phyloP scores from a whole-genome alignment of 768 basidiomycete genomes.

The Auricularia sp. region DNA sequence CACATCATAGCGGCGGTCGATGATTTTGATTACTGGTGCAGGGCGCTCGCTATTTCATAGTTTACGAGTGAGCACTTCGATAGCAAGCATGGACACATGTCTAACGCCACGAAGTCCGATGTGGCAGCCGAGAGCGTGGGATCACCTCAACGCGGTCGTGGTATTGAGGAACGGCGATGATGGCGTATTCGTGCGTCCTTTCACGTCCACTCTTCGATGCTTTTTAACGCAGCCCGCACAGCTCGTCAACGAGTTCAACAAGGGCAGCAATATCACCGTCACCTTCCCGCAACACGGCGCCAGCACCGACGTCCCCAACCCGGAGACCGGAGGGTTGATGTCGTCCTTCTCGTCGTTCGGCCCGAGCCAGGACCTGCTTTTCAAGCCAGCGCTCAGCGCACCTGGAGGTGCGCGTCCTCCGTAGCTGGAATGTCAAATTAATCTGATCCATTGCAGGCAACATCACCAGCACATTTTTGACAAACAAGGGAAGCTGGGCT shows the following conservation, averaged over 20 bases:
- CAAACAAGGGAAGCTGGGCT: too few species aligned
- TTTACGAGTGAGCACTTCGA: neutral
- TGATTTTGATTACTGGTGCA: neutral
- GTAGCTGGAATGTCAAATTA: neutral
- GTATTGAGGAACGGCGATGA: neutral
- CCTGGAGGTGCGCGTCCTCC: neutral
- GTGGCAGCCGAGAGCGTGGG: neutral
- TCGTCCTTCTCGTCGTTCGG: neutral
- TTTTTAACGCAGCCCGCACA: too few species aligned
- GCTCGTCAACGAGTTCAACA: neutral
- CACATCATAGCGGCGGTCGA: neutral
- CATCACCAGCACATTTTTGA: too few species aligned
- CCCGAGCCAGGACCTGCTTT: neutral
- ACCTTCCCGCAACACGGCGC: neutral
- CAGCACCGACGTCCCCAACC: neutral
- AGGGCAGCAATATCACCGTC: neutral
- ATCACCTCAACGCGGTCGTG: neutral
- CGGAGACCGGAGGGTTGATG: neutral
- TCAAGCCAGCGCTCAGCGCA: neutral
- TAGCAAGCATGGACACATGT: neutral
- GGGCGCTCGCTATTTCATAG: neutral
- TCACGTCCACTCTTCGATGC: neutral
- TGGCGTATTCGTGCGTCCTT: neutral
- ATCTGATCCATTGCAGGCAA: too few species aligned
- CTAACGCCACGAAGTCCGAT: neutral